Percentiles rank a stretch among this genome's conserved stretches.
Conservation (phyloP, 306 rosid species). For the Quercus cerris region DNA sequence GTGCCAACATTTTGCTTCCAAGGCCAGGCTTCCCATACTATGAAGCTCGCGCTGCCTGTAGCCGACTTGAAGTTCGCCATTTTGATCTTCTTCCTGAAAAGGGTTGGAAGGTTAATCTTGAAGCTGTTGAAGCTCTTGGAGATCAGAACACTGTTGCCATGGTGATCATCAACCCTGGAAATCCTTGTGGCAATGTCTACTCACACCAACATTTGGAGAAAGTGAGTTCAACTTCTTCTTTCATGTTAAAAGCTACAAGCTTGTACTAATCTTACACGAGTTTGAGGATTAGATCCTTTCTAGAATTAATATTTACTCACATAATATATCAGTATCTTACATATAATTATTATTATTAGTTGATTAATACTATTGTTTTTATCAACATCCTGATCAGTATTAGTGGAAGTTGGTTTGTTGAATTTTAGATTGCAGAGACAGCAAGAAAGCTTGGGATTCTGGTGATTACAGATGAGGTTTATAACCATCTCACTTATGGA, state of each 20-base stretch:
- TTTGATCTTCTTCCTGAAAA: slow-evolving; percentile 25
- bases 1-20: slow-evolving; percentile 34
- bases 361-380: not conserved
- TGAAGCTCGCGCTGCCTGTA: slow-evolving; percentile 5
- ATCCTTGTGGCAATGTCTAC: slow-evolving; percentile 40
- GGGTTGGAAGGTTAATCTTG: slow-evolving; percentile 34
- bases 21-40: slow-evolving; percentile 28
- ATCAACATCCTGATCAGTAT: not conserved
- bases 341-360: not conserved
- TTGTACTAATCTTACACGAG: no score
- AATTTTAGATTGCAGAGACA: slow-evolving; percentile 41
- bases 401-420: not conserved
- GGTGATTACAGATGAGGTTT: slow-evolving; percentile 47
- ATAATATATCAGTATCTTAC: no score
- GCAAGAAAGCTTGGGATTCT: slow-evolving; percentile 45
- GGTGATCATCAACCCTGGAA: slow-evolving; percentile 35
- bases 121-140: slow-evolving; percentile 24
- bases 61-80: slow-evolving; percentile 23
- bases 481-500: slow-evolving; percentile 36
- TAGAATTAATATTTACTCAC: no score
- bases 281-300: no score
- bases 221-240: not conserved
- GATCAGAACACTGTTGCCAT: slow-evolving; percentile 31
- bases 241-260: not conserved
- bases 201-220: slow-evolving; percentile 25